A percentile compares a stretch with the other conserved stretches of the same genome.
Conservation (phyloP, 495 filamentous ascomycete species). For the Hypoxylon cercidicola region DNA sequence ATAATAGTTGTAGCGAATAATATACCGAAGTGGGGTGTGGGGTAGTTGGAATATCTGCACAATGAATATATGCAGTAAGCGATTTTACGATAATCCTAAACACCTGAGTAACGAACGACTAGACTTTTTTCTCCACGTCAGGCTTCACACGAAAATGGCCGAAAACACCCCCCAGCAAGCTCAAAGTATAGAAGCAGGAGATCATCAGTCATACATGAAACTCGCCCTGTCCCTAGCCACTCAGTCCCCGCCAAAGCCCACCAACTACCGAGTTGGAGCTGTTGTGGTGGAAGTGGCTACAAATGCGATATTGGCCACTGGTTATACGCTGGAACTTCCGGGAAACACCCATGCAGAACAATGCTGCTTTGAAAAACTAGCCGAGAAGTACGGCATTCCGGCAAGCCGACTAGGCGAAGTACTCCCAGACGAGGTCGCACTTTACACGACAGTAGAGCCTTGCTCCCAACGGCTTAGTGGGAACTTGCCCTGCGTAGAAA, state of each 20-base stretch:
- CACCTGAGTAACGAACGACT: neutral
- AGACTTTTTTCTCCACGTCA: neutral
- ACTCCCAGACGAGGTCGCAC: constrained; percentile 65
- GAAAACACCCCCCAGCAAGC: constrained; percentile 2
- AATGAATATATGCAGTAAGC: neutral
- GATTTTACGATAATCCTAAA: neutral
- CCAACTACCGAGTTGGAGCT: constrained; percentile 94
- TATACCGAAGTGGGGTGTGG: neutral
- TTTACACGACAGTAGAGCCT: constrained; percentile 97
- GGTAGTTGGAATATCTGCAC: neutral
- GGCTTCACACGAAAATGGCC: constrained; percentile 17
- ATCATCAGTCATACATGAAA: constrained; percentile 75
- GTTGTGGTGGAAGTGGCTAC: constrained; percentile 70
- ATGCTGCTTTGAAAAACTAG: constrained; percentile 83
- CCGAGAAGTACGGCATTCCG: constrained; percentile 56
- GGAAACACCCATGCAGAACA: constrained; percentile 98
- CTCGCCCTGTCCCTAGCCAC: constrained; percentile 78
- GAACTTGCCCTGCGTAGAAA: constrained; percentile 82
- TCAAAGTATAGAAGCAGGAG: constrained; percentile 45
- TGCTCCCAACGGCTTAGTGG: constrained; percentile 84
- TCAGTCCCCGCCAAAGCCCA: constrained; percentile 82
- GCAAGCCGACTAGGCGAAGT: constrained; percentile 67
- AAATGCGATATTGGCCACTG: constrained; percentile 78
- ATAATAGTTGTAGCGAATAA: constrained; percentile 9
- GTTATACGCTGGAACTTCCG: constrained; percentile 88